Evolutionary conservation across 1,284 basidiomycete genomes (phyloP).

Genomic region (Chiua sp.): DNA sequence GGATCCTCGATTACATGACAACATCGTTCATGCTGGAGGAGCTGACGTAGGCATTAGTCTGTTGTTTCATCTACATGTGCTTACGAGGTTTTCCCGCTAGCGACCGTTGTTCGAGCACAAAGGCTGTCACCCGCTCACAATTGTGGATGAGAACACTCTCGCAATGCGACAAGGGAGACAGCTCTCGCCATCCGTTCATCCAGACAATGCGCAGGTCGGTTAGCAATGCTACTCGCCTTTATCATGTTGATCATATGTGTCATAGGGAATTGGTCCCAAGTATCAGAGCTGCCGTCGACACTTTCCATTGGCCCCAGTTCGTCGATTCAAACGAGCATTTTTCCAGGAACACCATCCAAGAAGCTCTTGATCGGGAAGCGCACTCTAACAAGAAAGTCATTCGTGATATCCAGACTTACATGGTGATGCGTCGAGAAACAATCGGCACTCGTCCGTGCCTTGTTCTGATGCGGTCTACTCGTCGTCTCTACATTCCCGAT

Average conservation of each 20-base stretch:
- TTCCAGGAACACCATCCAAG: constrained; percentile 27
- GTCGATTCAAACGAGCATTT: constrained; percentile 25
- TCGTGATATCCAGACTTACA: constrained; percentile 31
- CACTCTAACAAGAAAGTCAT: constrained; percentile 16
- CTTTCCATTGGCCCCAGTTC: constrained; percentile 38
- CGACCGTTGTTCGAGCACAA: constrained; percentile 29
- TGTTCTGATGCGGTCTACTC: constrained; percentile 35
- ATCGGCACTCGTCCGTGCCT: constrained; percentile 35
- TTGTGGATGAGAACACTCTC: constrained; percentile 30
- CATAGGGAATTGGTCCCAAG: constrained; percentile 30
- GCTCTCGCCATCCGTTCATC: constrained; percentile 25
- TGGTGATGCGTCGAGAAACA: constrained; percentile 33
- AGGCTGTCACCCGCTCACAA: constrained; percentile 18
- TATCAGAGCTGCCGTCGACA: constrained; percentile 27
- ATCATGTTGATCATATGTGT: not conserved
- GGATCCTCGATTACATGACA: constrained; percentile 38
- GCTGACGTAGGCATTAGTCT: constrained; percentile 28
- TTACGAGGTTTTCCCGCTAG: constrained; percentile 13
- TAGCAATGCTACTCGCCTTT: too few species aligned
- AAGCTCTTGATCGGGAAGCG: constrained; percentile 32
- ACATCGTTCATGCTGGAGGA: constrained; percentile 39
- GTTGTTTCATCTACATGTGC: not conserved
- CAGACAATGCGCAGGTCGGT: constrained; percentile 29
- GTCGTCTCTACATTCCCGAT: constrained; percentile 33
- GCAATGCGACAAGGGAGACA: constrained; percentile 18